Evolutionary conservation across 2,329 filamentous ascomycete species (phyloP).

Genomic region (Coleophoma cylindrospora): DNA sequence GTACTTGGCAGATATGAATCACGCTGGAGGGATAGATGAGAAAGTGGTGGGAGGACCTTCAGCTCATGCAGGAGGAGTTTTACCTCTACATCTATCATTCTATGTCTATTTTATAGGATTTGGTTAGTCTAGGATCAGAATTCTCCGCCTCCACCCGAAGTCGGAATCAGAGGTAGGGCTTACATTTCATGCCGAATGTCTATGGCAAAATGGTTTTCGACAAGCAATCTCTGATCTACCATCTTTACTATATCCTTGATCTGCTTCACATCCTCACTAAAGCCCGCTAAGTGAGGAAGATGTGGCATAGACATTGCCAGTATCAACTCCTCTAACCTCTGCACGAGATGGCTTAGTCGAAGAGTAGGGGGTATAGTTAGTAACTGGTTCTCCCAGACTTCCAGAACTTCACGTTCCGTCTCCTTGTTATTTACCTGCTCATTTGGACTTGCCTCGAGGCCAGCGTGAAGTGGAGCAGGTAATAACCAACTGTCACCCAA

Average conservation of each 20-base stretch:
- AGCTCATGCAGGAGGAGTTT: not conserved
- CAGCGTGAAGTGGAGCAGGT: not conserved
- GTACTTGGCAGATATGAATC: not conserved
- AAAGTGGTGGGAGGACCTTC: not conserved
- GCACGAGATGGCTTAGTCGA: not conserved
- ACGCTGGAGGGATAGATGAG: not conserved
- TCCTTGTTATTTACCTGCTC: not conserved
- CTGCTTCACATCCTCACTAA: not conserved
- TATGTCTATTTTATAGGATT: not conserved
- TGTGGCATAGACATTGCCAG: not conserved
- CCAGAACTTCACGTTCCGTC: not conserved
- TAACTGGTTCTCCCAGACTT: not conserved
- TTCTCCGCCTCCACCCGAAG: not conserved
- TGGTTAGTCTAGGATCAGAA: not conserved
- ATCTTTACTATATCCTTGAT: not conserved
- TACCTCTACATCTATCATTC: not conserved
- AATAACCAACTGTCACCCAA: not conserved
- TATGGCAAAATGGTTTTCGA: not conserved
- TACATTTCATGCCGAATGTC: not conserved
- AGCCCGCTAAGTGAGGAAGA: not conserved
- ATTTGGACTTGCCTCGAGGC: not conserved
- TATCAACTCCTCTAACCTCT: not conserved
- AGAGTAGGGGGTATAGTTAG: not conserved
- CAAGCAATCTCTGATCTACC: not conserved
- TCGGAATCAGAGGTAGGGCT: not conserved